phyloP scores from a whole-genome alignment of 202 grass and related monocot species.

The Schoenoplectus tabernaemontani region DNA sequence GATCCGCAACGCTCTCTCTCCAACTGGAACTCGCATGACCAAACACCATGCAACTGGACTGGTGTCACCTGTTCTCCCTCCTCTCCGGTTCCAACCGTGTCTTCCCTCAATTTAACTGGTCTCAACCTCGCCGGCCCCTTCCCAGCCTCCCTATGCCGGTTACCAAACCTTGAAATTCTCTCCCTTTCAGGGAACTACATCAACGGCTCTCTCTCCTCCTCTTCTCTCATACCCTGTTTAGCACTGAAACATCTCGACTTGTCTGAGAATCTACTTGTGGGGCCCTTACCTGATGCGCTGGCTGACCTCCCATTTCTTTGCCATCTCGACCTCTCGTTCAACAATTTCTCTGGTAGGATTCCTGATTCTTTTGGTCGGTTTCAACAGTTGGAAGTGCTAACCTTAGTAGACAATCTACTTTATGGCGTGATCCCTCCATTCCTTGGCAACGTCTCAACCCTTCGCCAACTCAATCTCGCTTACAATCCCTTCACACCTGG shows the following conservation, averaged over 20 bases:
- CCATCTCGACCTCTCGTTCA: constrained; percentile 40
- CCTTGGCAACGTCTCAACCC: constrained; percentile 37
- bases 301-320: constrained; percentile 34
- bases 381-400: constrained; percentile 41
- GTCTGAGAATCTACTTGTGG: constrained; percentile 36
- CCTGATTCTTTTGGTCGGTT: constrained; percentile 47
- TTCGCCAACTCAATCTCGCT: constrained; percentile 43
- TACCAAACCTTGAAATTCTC: constrained; percentile 33
- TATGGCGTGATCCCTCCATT: constrained; percentile 42
- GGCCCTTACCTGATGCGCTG: constrained; percentile 35
- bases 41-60: constrained; percentile 46
- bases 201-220: constrained; percentile 13
- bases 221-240: constrained; percentile 20
- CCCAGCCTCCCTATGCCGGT: constrained; percentile 35
- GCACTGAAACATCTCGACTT: constrained; percentile 42
- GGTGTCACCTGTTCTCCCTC: constrained; percentile 35
- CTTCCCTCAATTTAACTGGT: constrained; percentile 16
- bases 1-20: constrained; percentile 34
- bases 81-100: constrained; percentile 13
- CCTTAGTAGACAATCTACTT: constrained; percentile 44
- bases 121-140: constrained; percentile 45
- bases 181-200: constrained; percentile 24
- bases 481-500: constrained; percentile 59
- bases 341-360: constrained; percentile 49
- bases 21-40: constrained; percentile 26